phyloP scores from a whole-genome alignment of 176 grass and related monocot species.

The Pontederia crassipes region DNA sequence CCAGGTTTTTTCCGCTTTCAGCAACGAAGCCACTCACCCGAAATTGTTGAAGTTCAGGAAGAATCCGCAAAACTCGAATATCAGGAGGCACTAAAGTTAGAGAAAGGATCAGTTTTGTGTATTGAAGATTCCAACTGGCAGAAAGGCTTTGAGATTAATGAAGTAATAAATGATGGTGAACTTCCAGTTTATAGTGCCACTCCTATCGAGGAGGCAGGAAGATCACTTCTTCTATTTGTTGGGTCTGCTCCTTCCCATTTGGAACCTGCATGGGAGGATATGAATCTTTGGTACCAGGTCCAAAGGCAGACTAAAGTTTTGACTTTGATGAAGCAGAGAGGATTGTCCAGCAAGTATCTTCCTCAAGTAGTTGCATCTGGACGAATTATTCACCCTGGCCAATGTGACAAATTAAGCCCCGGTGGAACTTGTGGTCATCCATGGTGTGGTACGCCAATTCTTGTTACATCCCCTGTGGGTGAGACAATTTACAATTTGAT shows the following conservation, averaged over 20 bases:
- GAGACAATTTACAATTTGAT: slow-evolving; percentile 80
- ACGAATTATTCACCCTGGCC: slow-evolving; percentile 47
- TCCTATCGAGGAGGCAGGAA: slow-evolving; percentile 55
- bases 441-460: slow-evolving; percentile 73
- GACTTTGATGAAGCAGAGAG: slow-evolving; percentile 78
- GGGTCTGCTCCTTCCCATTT: slow-evolving; percentile 82
- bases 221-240: slow-evolving; percentile 52
- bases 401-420: slow-evolving; percentile 59
- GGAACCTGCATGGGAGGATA: slow-evolving; percentile 86
- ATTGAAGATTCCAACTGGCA: slow-evolving; percentile 62
- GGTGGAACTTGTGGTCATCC: slow-evolving; percentile 66
- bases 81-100: slow-evolving; percentile 65
- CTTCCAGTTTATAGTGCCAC: slow-evolving; percentile 63
- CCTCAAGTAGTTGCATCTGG: slow-evolving; percentile 65
- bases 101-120: slow-evolving; percentile 63
- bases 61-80: slow-evolving; percentile 40
- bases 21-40: slow-evolving; percentile 61
- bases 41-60: slow-evolving; percentile 93
- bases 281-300: slow-evolving; percentile 96
- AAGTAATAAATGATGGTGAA: slow-evolving; percentile 50
- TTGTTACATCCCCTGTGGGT: slow-evolving; percentile 69
- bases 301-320: slow-evolving; percentile 84
- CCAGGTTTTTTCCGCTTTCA: slow-evolving; percentile 58
- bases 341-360: slow-evolving; percentile 69
- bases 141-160: slow-evolving; percentile 72